Base-by-base conservation (phyloP, 306 rosid species). In the Hylodesmum podocarpum region DNA sequence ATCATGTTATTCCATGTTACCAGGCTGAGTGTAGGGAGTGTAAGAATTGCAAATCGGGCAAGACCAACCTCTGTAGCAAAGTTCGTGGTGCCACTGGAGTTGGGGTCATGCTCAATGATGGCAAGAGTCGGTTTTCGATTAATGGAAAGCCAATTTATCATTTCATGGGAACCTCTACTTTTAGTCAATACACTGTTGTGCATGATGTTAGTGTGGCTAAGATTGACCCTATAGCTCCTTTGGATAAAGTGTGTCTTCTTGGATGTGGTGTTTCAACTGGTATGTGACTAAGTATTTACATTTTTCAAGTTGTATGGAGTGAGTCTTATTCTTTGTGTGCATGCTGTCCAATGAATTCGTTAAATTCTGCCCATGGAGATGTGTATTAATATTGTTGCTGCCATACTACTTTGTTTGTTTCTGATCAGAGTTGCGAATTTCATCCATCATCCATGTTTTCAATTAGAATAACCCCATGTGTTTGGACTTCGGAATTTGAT, bases 1-100 rank as follows among this genome's bases (percentile, higher is more conserved):
- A 95, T 84, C 98, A 95, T 86, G 98, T 95, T 46, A 92, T 95
- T 10, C 98, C 98, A 21, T 96, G 99, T 77, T 96, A 96, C 85
- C 99, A 96, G 82, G 99, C 99, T 14, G 99, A 96, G 82, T 96
- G 99, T 39, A 73, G 88, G 40, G 99, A 96, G 78, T 96, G 99
- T 89, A 96, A 96, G 86, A 89, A 88, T 73, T 96, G 99, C 84
- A 92, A 89, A 84, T 96, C 99, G 0, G 99, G 99, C 33, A 96
- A 96, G 84, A 96, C 99, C 1, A 96, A 96, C 75, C 97, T 96
- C 11, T 96, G 99, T 80, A 94, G 94, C 55, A 96, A 96, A 84
- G 97, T 96, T 33, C 98, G 99, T 41, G 22, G 79, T 31, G 99
- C 99, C 22, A 96, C 98, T 40, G 99, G 99, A 73, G 93, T 67